Evolutionary conservation across 331 rosid genomes (phyloP).

Genomic region (Pyracantha coccinea): DNA sequence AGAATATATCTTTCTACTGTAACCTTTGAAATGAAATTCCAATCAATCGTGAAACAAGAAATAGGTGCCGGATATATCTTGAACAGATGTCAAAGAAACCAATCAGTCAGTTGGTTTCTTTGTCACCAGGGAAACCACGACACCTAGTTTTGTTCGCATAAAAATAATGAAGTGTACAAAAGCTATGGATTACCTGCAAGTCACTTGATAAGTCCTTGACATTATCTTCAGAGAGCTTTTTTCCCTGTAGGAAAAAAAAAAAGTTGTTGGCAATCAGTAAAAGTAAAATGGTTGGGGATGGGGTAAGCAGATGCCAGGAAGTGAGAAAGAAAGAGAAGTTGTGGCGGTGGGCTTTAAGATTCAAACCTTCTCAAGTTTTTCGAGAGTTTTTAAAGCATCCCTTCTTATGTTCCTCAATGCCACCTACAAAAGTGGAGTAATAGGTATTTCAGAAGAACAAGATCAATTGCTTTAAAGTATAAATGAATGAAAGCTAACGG

Average conservation of each 20-base stretch:
- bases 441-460: background rate
- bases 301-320: background rate
- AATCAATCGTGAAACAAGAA: background rate
- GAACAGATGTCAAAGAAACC: background rate
- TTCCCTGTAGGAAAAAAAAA: slow-evolving; percentile 47
- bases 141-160: background rate
- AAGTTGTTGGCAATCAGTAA: slow-evolving; percentile 1
- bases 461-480: background rate
- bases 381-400: slow-evolving; percentile 88
- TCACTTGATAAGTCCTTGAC: slow-evolving; percentile 81
- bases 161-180: background rate
- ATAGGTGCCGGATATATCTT: background rate
- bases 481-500: background rate
- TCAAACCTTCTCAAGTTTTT: slow-evolving; percentile 92
- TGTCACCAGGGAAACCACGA: background rate
- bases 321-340: slow-evolving; percentile 7
- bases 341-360: slow-evolving; percentile 14
- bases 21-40: background rate
- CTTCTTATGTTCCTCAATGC: slow-evolving; percentile 95
- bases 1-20: background rate
- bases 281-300: background rate
- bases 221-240: slow-evolving; percentile 85
- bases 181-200: slow-evolving; percentile 64
- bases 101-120: background rate
- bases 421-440: slow-evolving; percentile 41